A percentile compares a stretch with the other conserved stretches of the same genome.
Evolutionary conservation across 2,329 filamentous ascomycete species (phyloP).

Genomic region (Sclerotiophoma versabilis): DNA sequence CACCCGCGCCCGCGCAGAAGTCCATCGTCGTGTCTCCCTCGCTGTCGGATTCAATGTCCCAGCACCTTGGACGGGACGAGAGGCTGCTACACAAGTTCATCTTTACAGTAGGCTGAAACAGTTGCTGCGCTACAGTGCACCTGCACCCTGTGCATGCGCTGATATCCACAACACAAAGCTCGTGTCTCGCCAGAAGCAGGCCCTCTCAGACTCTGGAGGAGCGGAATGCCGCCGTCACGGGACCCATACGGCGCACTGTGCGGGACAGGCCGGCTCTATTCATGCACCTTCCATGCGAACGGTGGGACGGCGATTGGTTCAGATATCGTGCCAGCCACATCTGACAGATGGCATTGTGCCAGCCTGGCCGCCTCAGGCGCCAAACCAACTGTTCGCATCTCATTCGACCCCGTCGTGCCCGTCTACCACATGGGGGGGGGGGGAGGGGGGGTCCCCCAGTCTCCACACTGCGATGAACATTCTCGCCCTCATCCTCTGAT

Average conservation of each 20-base stretch:
- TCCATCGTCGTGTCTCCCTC: conserved; percentile 31
- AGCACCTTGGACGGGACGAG: conserved; percentile 32
- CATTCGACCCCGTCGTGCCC: conserved; percentile 35
- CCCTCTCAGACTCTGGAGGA: conserved; percentile 3
- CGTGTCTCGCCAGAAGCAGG: conserved; percentile 12
- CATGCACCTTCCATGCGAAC: conserved; percentile 45
- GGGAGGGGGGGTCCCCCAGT: too few species aligned
- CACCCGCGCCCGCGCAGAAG: conserved; percentile 32
- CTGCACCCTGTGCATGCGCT: conserved; percentile 25
- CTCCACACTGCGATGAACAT: conserved; percentile 9
- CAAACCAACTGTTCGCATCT: conserved; percentile 47
- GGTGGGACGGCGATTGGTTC: conserved; percentile 19
- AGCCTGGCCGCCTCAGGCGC: conserved; percentile 40
- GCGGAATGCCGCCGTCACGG: conserved; percentile 31
- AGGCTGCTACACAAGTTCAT: conserved; percentile 34
- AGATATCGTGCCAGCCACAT: conserved; percentile 33
- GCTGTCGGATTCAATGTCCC: conserved; percentile 30
- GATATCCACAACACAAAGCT: conserved; percentile 16
- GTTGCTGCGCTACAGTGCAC: conserved; percentile 20
- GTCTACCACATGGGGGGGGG: conserved; percentile 16
- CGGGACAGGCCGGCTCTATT: conserved; percentile 32
- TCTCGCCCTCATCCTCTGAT: conserved; percentile 10
- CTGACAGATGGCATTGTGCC: conserved; percentile 23
- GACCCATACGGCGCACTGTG: conserved; percentile 31
- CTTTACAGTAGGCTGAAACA: conserved; percentile 43